A percentile compares a stretch with the other conserved stretches of the same genome.
Conservation (phyloP, 345 rosid species). For the Geranium rotundifolium region DNA sequence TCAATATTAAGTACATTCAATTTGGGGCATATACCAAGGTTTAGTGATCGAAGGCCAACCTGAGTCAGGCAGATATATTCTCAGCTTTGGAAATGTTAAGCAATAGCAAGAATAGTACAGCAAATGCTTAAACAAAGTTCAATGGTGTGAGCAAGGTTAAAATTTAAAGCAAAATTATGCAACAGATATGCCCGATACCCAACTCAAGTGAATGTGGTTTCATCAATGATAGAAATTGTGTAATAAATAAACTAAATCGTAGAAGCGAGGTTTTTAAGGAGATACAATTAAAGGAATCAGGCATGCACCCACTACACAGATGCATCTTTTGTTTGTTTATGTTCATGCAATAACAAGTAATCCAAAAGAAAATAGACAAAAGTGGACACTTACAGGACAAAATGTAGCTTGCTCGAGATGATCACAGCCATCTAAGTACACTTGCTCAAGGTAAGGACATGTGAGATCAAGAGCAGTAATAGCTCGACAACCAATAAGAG, state of each 20-base stretch:
- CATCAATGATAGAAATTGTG: not conserved
- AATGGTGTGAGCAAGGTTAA: not conserved
- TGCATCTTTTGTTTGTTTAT: not conserved
- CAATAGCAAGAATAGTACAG: not conserved
- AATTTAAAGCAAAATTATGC: not conserved
- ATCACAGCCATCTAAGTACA: constrained; percentile 92
- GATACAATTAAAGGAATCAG: not conserved
- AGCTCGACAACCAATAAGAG: constrained; percentile 87
- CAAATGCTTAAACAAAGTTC: not conserved
- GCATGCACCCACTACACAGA: not conserved
- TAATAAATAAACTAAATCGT: not conserved
- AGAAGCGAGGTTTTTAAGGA: not conserved
- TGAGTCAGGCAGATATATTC: constrained; percentile 15
- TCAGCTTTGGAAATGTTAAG: not conserved
- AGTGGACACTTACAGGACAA: constrained; percentile 58
- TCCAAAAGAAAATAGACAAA: constrained; percentile 1
- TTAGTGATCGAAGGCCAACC: constrained; percentile 84
- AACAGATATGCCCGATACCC: not conserved
- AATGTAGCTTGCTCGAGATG: constrained; percentile 86
- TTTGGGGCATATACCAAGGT: constrained; percentile 94
- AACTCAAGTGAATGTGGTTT: not conserved
- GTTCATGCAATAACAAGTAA: constrained; percentile 1
- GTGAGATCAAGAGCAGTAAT: constrained; percentile 61
- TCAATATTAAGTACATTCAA: constrained; percentile 57
- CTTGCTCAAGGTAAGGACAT: constrained; percentile 76